Base-by-base conservation (phyloP, 2,329 filamentous ascomycete species). In the Penicillium hordei region DNA sequence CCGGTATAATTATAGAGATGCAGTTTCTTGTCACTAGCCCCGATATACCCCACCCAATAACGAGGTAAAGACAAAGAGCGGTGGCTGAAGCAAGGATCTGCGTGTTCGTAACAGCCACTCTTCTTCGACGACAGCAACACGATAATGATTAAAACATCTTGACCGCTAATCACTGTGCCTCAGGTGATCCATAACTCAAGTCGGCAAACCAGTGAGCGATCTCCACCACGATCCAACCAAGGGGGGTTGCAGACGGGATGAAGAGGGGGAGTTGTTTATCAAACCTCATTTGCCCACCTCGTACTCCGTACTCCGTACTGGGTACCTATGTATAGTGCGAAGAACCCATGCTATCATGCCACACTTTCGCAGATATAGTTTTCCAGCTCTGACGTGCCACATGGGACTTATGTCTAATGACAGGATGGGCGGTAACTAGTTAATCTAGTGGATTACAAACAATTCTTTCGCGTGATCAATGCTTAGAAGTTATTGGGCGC, bases 1-100 rank as follows among this genome's bases (percentile, higher is more conserved):
- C 5, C 21, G 33, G 17, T 21, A 21, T 33, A 33, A 17, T 46
- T 45, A n/a, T 8, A 19, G 13, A 40, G 10, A 49, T 23, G 45
- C 23, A 15, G 29, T 25, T n/a, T 44, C 49, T 52, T 15, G 13
- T 23, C 36, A 33, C 12, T 33, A 23, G n/a, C 40, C 33, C 9
- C 12, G 31, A 48, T 46, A 48, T 38, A 51, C 52, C 33, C 34
- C 44, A 23, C 19, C 38, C 12, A 52, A 31, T 19, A 48, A 39
- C 23, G 17, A 27, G 17, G 48, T 25, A 19, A 52, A 25, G 29
- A 36, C 39, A 52, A 57, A 51, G 49, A 46, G 48, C 49, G 49
- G 59, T 60, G 57, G 52, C 49, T 57, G 49, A 45, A 50, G 52
- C 45, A 57, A 60, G 53, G 59, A 55, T 54, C 40, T 29, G 48